Percentiles rank a stretch among this genome's conserved stretches.
Evolutionary conservation across 768 basidiomycete genomes (phyloP).

Genomic region (Clitopilus passeckerianus): DNA sequence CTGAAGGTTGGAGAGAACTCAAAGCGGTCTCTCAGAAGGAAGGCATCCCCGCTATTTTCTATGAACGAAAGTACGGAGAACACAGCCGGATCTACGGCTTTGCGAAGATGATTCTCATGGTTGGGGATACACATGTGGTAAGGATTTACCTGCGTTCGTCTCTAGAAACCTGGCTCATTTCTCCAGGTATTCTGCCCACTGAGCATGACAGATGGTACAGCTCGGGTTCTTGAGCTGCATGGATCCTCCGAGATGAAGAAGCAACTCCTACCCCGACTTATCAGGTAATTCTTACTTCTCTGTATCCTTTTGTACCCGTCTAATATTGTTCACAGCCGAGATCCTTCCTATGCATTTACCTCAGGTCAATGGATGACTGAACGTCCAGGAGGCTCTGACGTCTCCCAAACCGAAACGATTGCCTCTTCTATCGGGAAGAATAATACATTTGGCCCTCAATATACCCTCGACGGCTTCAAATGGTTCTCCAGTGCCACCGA

Average conservation of each 20-base stretch:
- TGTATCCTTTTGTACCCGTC: neutral
- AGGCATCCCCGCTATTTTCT: constrained; percentile 64
- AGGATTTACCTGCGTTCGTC: constrained; percentile 7
- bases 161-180: neutral
- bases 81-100: constrained; percentile 63
- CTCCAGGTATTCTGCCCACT: constrained; percentile 64
- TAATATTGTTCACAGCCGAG: constrained; percentile 39
- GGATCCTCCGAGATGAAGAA: constrained; percentile 58
- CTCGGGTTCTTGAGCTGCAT: constrained; percentile 64
- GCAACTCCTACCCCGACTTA: constrained; percentile 53
- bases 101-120: constrained; percentile 56
- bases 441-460: constrained; percentile 42
- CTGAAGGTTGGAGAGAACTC: constrained; percentile 68
- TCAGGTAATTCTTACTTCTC: constrained; percentile 36
- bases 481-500: constrained; percentile 87
- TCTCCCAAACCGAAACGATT: constrained; percentile 67
- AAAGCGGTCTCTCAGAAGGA: constrained; percentile 59
- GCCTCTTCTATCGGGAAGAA: constrained; percentile 34
- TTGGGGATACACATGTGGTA: constrained; percentile 62
- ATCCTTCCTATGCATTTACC: constrained; percentile 58
- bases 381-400: constrained; percentile 71
- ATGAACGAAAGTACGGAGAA: constrained; percentile 57
- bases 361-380: constrained; percentile 88
- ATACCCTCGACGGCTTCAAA: constrained; percentile 66
- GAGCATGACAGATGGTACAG: constrained; percentile 77